Percentiles rank a stretch among this genome's conserved stretches.
These are phyloP conservation scores for Arctium lappa DNA, from an alignment of 129 eudicot species.

Conservation along the genomic window DNA sequence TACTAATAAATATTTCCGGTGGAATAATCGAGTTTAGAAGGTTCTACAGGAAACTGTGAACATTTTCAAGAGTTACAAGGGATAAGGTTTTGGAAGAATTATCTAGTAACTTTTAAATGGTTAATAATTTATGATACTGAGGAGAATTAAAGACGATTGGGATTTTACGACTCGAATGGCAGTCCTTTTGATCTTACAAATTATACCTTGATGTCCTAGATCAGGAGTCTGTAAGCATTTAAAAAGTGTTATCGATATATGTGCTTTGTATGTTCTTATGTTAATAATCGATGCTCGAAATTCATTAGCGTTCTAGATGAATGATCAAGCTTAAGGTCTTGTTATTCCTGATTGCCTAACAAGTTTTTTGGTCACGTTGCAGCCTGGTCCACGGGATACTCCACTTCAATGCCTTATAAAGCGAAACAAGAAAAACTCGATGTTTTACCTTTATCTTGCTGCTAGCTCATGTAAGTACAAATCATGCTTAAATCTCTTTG, in stretches of 20 bases:
- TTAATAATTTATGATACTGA: not conserved
- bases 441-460: slow-evolving; percentile 82
- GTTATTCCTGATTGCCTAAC: not conserved
- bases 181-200: not conserved
- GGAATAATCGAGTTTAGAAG: not conserved
- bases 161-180: not conserved
- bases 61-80: not conserved
- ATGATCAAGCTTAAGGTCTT: slow-evolving; percentile 3
- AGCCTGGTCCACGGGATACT: slow-evolving; percentile 90
- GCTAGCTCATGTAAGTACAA: slow-evolving; percentile 65
- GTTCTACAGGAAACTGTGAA: not conserved
- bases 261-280: slow-evolving; percentile 5
- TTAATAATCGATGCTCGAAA: not conserved
- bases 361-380: slow-evolving; percentile 22
- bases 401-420: slow-evolving; percentile 82
- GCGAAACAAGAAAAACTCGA: slow-evolving; percentile 78
- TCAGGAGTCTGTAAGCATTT: not conserved
- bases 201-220: not conserved
- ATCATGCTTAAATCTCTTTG: not conserved
- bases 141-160: not conserved
- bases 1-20: not conserved
- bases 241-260: not conserved
- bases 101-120: not conserved
- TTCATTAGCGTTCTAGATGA: not conserved
- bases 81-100: not conserved